Percentiles rank a stretch among this genome's conserved stretches.
These are phyloP conservation scores for Trichoderma breve DNA, from an alignment of 2,329 filamentous ascomycete species.

Conservation along the genomic window DNA sequence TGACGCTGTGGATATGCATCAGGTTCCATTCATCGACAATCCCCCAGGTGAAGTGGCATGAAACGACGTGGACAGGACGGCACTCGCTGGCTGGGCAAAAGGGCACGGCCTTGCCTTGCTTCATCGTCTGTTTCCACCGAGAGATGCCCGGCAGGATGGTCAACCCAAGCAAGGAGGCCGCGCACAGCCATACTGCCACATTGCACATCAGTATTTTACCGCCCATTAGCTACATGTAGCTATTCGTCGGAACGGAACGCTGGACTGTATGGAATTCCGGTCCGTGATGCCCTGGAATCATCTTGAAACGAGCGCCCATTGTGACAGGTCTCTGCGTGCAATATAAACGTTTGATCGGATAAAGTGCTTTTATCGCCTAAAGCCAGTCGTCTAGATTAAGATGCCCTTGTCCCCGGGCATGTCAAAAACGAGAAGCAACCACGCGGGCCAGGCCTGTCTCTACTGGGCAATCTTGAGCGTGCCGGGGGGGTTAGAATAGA, in stretches of 20 bases:
- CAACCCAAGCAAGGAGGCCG: neutral
- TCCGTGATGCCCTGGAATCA: neutral
- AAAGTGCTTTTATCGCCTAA: slow-evolving; percentile 8
- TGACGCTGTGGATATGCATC: slow-evolving; percentile 15
- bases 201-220: neutral
- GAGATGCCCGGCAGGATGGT: neutral
- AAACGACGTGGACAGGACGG: neutral
- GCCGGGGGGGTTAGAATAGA: neutral
- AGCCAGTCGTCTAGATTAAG: slow-evolving; percentile 6
- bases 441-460: neutral
- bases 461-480: neutral
- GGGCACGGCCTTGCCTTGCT: neutral
- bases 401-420: slow-evolving; percentile 7
- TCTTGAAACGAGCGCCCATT: neutral
- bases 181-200: neutral
- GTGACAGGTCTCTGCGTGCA: neutral
- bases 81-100: neutral
- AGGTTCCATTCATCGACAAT: neutral
- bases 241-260: no score
- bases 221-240: no score
- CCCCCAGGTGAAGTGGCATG: neutral
- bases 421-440: neutral
- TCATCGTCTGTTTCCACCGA: neutral
- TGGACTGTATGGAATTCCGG: neutral
- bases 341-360: slow-evolving; percentile 10